Evolutionary conservation across 345 rosid genomes (phyloP).

Genomic region (Raphanus sativus): DNA sequence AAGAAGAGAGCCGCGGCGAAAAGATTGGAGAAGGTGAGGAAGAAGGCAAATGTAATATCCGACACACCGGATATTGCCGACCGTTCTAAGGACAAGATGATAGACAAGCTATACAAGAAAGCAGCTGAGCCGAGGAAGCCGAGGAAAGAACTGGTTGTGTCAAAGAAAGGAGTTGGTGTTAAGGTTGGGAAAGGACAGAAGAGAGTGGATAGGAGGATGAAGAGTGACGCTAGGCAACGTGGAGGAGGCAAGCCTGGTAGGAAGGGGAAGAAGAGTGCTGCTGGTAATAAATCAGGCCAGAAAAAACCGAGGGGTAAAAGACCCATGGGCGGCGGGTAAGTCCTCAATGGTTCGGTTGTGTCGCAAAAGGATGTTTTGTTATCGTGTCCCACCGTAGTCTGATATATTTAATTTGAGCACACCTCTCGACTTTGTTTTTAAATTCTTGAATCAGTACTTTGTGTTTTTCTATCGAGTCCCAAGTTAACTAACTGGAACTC

Average conservation of each 20-base stretch:
- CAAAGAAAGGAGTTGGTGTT: conserved; percentile 89
- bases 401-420: neutral
- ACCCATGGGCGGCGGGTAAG: conserved; percentile 26
- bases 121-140: conserved; percentile 67
- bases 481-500: conserved; percentile 9
- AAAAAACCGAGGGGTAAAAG: conserved; percentile 40
- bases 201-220: conserved; percentile 83
- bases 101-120: conserved; percentile 82
- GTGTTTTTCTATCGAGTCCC: neutral
- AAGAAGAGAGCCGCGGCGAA: conserved; percentile 74
- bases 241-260: conserved; percentile 61
- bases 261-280: conserved; percentile 58
- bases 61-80: conserved; percentile 77
- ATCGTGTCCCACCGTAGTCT: neutral
- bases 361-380: conserved; percentile 8
- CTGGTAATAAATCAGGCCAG: conserved; percentile 43
- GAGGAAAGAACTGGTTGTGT: conserved; percentile 75
- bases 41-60: conserved; percentile 84
- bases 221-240: conserved; percentile 60
- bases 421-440: neutral
- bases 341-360: conserved; percentile 1
- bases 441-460: neutral
- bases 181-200: conserved; percentile 85
- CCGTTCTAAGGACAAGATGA: conserved; percentile 50
- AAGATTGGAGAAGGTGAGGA: conserved; percentile 82